Percentiles rank a stretch among this genome's conserved stretches.
Conservation (phyloP, 106 monocot genomes). For the Dendrobium officinale region DNA sequence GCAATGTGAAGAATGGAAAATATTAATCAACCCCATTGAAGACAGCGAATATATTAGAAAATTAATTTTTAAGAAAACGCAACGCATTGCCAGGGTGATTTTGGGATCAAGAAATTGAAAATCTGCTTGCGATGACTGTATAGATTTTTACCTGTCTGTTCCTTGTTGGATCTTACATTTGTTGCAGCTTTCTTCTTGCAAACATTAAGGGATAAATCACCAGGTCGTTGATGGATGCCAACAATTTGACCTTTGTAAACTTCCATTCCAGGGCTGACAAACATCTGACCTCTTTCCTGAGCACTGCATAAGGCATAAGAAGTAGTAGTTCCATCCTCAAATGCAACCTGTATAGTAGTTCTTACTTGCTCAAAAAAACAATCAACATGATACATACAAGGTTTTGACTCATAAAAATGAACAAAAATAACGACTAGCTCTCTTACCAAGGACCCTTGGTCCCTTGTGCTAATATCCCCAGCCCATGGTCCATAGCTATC, state of each 20-base stretch:
- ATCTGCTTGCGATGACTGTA: not conserved
- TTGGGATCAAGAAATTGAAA: not conserved
- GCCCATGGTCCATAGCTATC: slow-evolving; percentile 93
- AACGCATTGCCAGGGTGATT: not conserved
- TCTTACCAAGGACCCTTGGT: slow-evolving; percentile 88
- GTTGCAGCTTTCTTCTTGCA: slow-evolving; percentile 99
- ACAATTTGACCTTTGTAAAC: slow-evolving; percentile 98
- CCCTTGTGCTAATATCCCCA: slow-evolving; percentile 86
- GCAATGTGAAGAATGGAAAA: not conserved
- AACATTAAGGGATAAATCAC: slow-evolving; percentile 91
- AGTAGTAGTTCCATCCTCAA: slow-evolving; percentile 88
- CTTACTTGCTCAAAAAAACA: not conserved
- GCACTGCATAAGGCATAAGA: slow-evolving; percentile 86
- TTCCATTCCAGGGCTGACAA: slow-evolving; percentile 60
- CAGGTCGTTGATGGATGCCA: slow-evolving; percentile 91
- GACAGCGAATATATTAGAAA: not conserved
- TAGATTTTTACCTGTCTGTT: slow-evolving; percentile 59
- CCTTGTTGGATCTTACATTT: slow-evolving; percentile 94
- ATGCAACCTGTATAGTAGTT: slow-evolving; percentile 60
- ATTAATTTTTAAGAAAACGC: not conserved
- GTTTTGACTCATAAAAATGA: not conserved
- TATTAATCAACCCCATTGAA: not conserved
- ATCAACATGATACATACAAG: not conserved
- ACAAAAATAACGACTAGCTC: not conserved
- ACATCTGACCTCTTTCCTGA: slow-evolving; percentile 96